Percentiles rank a stretch among this genome's conserved stretches.
Conservation (phyloP, 805 yeast genomes). For the Myxozyma neglecta region DNA sequence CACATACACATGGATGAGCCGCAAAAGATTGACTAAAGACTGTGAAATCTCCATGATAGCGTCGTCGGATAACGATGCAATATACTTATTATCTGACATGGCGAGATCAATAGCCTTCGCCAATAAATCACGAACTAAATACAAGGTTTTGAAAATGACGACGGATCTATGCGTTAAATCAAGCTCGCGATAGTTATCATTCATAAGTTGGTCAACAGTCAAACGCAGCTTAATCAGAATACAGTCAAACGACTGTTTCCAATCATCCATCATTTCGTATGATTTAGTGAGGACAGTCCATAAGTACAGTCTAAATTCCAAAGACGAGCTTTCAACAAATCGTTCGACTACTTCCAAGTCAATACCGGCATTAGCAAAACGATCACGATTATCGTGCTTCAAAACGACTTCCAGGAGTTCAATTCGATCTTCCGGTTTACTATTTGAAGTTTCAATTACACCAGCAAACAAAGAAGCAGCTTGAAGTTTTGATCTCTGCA, state of each 20-base stretch:
- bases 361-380: not conserved
- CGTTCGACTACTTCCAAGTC: constrained; percentile 18
- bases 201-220: constrained; percentile 6
- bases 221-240: constrained; percentile 8
- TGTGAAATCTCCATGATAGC: constrained; percentile 17
- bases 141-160: constrained; percentile 9
- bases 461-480: constrained; percentile 66
- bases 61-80: not conserved
- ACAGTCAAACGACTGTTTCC: constrained; percentile 15
- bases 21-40: constrained; percentile 36
- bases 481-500: constrained; percentile 68
- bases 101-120: constrained; percentile 8
- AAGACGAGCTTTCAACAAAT: constrained; percentile 60
- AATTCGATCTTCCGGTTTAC: constrained; percentile 34
- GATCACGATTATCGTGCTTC: constrained; percentile 33
- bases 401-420: constrained; percentile 51
- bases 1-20: constrained; percentile 41
- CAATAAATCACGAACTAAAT: constrained; percentile 9
- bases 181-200: not conserved
- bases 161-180: constrained; percentile 9
- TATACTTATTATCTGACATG: constrained; percentile 8
- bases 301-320: constrained; percentile 64
- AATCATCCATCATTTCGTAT: constrained; percentile 13
- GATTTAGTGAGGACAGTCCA: constrained; percentile 45
- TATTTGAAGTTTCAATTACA: constrained; percentile 44